A percentile compares a stretch with the other conserved stretches of the same genome.
Evolutionary conservation across 1,139 yeast genomes (phyloP).

Genomic region (Hemisphaericaspora xylofermentans): DNA sequence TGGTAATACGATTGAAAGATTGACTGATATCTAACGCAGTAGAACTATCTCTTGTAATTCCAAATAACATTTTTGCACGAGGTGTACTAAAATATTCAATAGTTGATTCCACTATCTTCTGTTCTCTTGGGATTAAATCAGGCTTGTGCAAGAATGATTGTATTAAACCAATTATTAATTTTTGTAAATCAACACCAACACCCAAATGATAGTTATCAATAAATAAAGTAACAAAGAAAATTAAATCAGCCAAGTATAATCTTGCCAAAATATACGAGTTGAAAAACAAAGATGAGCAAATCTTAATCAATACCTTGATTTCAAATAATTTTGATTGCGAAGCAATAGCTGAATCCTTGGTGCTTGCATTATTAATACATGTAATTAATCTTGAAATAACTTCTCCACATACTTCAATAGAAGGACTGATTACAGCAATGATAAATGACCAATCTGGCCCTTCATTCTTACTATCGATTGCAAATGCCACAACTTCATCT

Average conservation of each 20-base stretch:
- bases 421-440: conserved; percentile 67
- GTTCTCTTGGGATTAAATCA: conserved; percentile 44
- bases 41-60: conserved; percentile 63
- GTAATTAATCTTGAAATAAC: conserved; percentile 55
- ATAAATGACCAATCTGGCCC: conserved; percentile 66
- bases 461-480: conserved; percentile 73
- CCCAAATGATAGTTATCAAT: conserved; percentile 74
- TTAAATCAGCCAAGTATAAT: conserved; percentile 68
- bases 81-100: conserved; percentile 67
- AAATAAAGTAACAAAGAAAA: conserved; percentile 66
- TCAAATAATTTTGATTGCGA: conserved; percentile 69
- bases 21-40: conserved; percentile 30
- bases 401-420: conserved; percentile 70
- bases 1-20: conserved; percentile 48
- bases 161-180: conserved; percentile 64
- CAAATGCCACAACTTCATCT: conserved; percentile 72
- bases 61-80: conserved; percentile 73
- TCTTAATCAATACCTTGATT: conserved; percentile 64
- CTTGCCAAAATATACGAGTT: conserved; percentile 68
- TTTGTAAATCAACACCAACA: conserved; percentile 65
- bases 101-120: conserved; percentile 47
- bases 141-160: conserved; percentile 71
- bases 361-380: conserved; percentile 50
- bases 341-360: conserved; percentile 54
- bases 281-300: conserved; percentile 68